phyloP scores from a whole-genome alignment of 2,329 filamentous ascomycete species.

The Microdochium paspali region DNA sequence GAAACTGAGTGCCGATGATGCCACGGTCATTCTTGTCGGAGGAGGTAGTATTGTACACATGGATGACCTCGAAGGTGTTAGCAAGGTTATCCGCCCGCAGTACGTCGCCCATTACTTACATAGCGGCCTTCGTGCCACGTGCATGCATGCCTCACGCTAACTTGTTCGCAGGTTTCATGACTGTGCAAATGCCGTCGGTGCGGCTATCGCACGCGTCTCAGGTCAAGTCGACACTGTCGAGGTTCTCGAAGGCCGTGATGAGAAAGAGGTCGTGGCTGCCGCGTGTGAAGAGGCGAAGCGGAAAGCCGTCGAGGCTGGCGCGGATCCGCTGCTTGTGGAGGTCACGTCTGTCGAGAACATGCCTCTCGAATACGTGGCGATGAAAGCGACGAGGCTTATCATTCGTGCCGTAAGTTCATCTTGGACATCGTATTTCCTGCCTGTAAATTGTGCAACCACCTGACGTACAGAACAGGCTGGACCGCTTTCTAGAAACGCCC shows the following conservation, averaged over 20 bases:
- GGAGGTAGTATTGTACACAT: conserved; percentile 48
- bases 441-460: background rate
- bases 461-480: background rate
- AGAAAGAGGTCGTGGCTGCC: conserved; percentile 25
- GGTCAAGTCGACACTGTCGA: conserved; percentile 41
- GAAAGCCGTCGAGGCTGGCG: conserved; percentile 34
- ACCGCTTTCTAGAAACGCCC: background rate
- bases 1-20: conserved; percentile 50
- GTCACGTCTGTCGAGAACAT: conserved; percentile 44
- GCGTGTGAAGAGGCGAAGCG: conserved; percentile 30
- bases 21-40: conserved; percentile 53
- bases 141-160: too few relatives aligned
- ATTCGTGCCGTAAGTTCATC: conserved; percentile 35
- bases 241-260: conserved; percentile 31
- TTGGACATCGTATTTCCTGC: background rate
- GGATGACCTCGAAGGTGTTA: conserved; percentile 43
- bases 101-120: too few relatives aligned
- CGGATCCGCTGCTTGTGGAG: conserved; percentile 29
- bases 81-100: conserved; percentile 43
- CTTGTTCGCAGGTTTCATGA: conserved; percentile 15
- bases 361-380: conserved; percentile 41
- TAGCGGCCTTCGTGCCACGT: too few relatives aligned
- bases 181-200: conserved; percentile 53
- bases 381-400: conserved; percentile 43
- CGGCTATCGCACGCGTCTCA: conserved; percentile 51